Conservation (phyloP, 805 yeast genomes). For the Candida adriatica region DNA sequence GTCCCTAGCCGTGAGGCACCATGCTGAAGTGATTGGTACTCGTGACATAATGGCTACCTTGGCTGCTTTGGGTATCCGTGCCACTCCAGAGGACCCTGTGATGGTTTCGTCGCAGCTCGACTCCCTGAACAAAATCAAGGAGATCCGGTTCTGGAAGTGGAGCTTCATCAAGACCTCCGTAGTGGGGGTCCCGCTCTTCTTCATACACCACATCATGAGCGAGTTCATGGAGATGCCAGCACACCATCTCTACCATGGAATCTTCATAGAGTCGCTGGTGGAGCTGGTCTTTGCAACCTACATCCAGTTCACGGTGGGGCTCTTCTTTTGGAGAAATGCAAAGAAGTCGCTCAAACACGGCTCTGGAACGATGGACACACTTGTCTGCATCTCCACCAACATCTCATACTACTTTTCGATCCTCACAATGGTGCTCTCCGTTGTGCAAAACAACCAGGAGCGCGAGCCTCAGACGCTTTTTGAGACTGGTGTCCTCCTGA, state of each 20-base stretch:
- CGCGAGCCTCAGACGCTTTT: constrained; percentile 66
- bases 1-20: constrained; percentile 36
- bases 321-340: constrained; percentile 58
- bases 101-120: constrained; percentile 66
- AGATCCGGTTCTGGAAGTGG: constrained; percentile 62
- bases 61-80: constrained; percentile 47
- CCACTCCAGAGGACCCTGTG: constrained; percentile 35
- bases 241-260: constrained; percentile 41
- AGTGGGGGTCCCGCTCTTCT: constrained; percentile 59
- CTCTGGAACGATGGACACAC: constrained; percentile 86
- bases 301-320: constrained; percentile 59
- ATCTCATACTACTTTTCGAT: constrained; percentile 74
- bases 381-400: constrained; percentile 76
- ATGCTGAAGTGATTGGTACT: constrained; percentile 48
- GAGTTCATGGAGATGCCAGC: constrained; percentile 23
- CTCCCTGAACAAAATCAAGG: constrained; percentile 60
- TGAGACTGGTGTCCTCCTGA: constrained; percentile 82
- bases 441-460: constrained; percentile 31
- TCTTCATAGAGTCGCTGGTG: constrained; percentile 56
- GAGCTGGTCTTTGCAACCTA: constrained; percentile 52
- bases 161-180: constrained; percentile 45
- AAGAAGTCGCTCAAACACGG: constrained; percentile 58
- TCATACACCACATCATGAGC: constrained; percentile 42
- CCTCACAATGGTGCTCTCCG: constrained; percentile 46
- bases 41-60: constrained; percentile 53